These are phyloP conservation scores for Solanum verrucosum DNA, from an alignment of 257 asterid genomes.

Conservation along the genomic window DNA sequence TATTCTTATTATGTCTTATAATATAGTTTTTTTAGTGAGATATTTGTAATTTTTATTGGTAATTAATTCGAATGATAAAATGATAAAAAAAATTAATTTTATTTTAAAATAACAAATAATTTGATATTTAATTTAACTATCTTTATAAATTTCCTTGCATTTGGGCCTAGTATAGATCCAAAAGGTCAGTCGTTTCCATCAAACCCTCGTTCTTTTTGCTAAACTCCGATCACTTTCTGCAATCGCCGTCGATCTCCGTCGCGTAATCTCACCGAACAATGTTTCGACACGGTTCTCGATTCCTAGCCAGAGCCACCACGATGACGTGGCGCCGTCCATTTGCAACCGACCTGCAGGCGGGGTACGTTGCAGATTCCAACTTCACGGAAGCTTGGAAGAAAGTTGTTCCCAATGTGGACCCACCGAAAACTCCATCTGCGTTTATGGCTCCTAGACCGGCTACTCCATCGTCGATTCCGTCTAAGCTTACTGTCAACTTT, in stretches of 20 bases:
- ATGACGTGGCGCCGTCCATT: slow-evolving; percentile 59
- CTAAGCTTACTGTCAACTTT: slow-evolving; percentile 77
- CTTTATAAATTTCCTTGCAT: neutral
- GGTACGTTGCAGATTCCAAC: slow-evolving; percentile 38
- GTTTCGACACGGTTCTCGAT: slow-evolving; percentile 50
- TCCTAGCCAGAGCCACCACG: slow-evolving; percentile 23
- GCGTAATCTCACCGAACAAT: slow-evolving; percentile 3
- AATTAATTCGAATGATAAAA: no score
- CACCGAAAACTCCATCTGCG: slow-evolving; percentile 66
- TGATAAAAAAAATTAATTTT: no score
- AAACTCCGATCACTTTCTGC: neutral
- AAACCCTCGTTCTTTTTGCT: neutral
- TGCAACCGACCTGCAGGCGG: slow-evolving; percentile 47
- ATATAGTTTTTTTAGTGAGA: no score
- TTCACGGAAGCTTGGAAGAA: slow-evolving; percentile 60
- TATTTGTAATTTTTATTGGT: neutral
- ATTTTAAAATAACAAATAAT: no score
- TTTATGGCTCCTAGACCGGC: slow-evolving; percentile 67
- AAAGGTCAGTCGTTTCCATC: neutral
- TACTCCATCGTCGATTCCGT: slow-evolving; percentile 57
- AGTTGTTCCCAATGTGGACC: slow-evolving; percentile 46
- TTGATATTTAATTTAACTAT: no score
- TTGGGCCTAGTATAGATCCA: neutral
- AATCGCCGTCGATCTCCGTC: slow-evolving; percentile 13
- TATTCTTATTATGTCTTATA: no score